A percentile compares a stretch with the other conserved stretches of the same genome.
phyloP scores from a whole-genome alignment of 2,329 filamentous ascomycete species.

The Macrophomina phaseolina region DNA sequence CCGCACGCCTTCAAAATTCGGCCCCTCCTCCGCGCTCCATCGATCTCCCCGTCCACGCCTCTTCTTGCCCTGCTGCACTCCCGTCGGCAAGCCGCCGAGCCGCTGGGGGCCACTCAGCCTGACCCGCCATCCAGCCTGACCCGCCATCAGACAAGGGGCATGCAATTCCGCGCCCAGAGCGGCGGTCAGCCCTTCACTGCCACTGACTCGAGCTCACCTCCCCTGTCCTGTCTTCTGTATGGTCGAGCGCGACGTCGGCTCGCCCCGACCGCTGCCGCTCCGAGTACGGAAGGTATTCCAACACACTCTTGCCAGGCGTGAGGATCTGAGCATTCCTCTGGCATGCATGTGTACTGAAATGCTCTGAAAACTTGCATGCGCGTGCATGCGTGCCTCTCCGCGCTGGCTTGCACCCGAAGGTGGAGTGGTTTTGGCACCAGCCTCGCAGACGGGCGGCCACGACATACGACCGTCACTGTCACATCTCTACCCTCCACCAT shows the following conservation, averaged over 20 bases:
- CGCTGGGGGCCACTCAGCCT: neutral
- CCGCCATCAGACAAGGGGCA: slow-evolving; percentile 1
- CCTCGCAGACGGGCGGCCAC: neutral
- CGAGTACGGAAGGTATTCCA: no score
- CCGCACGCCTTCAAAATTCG: slow-evolving; percentile 6
- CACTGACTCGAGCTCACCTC: slow-evolving; percentile 4
- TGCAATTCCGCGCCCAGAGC: neutral
- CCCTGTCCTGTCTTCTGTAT: slow-evolving; percentile 1
- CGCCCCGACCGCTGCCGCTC: neutral
- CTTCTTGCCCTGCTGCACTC: slow-evolving; percentile 14
- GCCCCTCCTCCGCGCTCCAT: slow-evolving; percentile 1
- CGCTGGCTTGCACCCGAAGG: no score
- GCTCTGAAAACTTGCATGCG: no score
- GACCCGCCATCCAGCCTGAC: neutral
- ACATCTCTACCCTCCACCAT: neutral
- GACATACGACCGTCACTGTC: neutral
- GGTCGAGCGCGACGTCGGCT: neutral
- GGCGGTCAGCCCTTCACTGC: slow-evolving; percentile 2
- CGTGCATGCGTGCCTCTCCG: no score
- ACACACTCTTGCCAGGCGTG: no score
- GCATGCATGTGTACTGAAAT: no score
- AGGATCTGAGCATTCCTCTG: no score
- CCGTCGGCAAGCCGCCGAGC: neutral
- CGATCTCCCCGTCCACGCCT: slow-evolving; percentile 8
- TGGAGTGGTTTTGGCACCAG: no score